Base-by-base conservation (phyloP, 2,329 filamentous ascomycete genomes). In the Fulvia fulva region DNA sequence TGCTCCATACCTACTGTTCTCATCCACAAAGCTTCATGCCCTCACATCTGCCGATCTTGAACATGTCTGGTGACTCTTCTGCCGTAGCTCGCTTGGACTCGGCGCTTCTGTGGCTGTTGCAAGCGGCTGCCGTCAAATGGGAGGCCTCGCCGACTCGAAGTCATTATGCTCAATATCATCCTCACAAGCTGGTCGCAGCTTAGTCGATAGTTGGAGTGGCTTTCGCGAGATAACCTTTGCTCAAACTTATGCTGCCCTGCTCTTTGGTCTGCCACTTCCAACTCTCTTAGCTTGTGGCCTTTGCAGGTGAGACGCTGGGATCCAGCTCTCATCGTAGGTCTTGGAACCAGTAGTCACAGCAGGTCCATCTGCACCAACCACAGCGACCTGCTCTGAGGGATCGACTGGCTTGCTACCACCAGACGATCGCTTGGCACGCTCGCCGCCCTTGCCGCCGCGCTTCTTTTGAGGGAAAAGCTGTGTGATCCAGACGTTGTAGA, bases 401-500 rank as follows among this genome's bases (percentile, higher is more conserved):
- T 89, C 86, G 61, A 81, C 80, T 78, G 89, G 88, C 81, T 89
- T 90, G 67, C 76, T 75, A 72, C 86, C 85, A 71, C 81, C 83
- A 65, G 82, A 77, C 28, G 82, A 77, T 69, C 78, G 79, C 74
- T 84, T 85, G 58, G 83, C 79, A 63, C 86, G 85, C 80, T 91
- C 89, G 66, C 88, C 77, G 62, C 78, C 78, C 75, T 84, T 84
- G 67, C 80, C 81, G 57, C 79, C 74, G 62, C 81, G 79, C 69
- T 79, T 80, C 76, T 86, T 87, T 81, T 96, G 91, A 51, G 94
- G 93, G 82, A 97, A 96, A 73, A 99, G 89, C 14, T 91, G 87
- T 70, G 91, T 90, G 77, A 99, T 89, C 91, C 93, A 97, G 71
- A 93, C 96, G 81, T 88, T 94, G 85, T 99, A 99, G 79, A 97